A percentile compares a stretch with the other conserved stretches of the same genome.
phyloP scores from a whole-genome alignment of 2,329 filamentous ascomycete genomes.

The Amphichorda felina region DNA sequence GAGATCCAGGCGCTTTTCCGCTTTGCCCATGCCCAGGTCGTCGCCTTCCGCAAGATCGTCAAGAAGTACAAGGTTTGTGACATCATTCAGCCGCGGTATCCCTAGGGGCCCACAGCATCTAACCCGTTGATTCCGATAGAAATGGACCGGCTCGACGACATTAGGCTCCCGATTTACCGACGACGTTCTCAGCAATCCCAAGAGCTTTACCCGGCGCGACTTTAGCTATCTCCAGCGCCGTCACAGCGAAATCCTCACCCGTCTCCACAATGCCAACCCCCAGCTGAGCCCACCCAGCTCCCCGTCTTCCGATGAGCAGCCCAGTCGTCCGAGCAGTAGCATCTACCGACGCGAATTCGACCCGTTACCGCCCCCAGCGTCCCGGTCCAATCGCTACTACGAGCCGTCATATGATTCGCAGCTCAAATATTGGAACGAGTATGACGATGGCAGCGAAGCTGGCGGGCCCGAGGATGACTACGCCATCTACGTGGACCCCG shows the following conservation, averaged over 20 bases:
- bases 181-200: constrained; percentile 51
- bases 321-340: neutral
- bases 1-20: constrained; percentile 60
- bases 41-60: constrained; percentile 70
- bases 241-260: constrained; percentile 36
- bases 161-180: constrained; percentile 56
- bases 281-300: constrained; percentile 22
- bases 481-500: constrained; percentile 63
- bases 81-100: neutral
- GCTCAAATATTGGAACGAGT: constrained; percentile 71
- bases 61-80: constrained; percentile 67
- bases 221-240: constrained; percentile 39
- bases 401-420: constrained; percentile 12
- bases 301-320: constrained; percentile 14
- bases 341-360: constrained; percentile 13
- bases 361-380: constrained; percentile 11
- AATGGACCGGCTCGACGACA: constrained; percentile 67
- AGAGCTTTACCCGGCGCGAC: constrained; percentile 61
- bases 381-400: neutral
- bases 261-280: constrained; percentile 33
- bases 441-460: constrained; percentile 65
- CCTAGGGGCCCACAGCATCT: neutral
- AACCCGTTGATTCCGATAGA: constrained; percentile 27
- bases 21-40: constrained; percentile 62
- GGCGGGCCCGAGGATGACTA: constrained; percentile 51